A percentile compares a stretch with the other conserved stretches of the same genome.
phyloP scores from a whole-genome alignment of 2,329 filamentous ascomycete species.

The Fusarium luffae region DNA sequence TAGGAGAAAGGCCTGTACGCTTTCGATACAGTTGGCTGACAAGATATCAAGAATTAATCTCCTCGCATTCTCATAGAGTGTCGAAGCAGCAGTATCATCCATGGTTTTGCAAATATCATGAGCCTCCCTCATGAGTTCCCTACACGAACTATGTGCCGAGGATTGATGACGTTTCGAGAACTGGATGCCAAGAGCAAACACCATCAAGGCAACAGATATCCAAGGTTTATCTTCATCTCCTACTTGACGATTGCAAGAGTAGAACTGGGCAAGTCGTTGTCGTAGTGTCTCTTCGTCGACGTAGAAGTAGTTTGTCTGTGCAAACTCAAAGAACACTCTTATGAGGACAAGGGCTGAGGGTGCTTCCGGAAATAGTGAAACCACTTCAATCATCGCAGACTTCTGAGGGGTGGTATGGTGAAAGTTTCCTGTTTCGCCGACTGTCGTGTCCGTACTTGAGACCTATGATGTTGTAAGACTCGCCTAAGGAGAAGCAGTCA shows the following conservation, averaged over 20 bases:
- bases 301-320: conserved; percentile 42
- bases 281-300: conserved; percentile 36
- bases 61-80: conserved; percentile 31
- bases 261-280: conserved; percentile 28
- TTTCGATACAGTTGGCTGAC: conserved; percentile 27
- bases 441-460: background rate
- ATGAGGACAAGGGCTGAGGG: conserved; percentile 26
- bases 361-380: conserved; percentile 31
- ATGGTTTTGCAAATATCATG: conserved; percentile 24
- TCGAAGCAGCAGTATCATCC: conserved; percentile 27
- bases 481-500: background rate
- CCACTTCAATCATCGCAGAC: conserved; percentile 21
- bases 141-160: background rate
- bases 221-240: conserved; percentile 25
- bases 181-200: conserved; percentile 40
- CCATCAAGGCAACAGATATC: conserved; percentile 38
- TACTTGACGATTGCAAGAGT: conserved; percentile 8
- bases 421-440: background rate
- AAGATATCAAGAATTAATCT: conserved; percentile 32
- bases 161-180: conserved; percentile 32
- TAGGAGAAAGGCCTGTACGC: conserved; percentile 37
- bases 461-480: conserved; percentile 12
- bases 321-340: conserved; percentile 40
- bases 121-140: conserved; percentile 5
- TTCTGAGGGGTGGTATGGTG: background rate